These are phyloP conservation scores for Vachellia pachyceras DNA, from an alignment of 306 rosid species.

Conservation along the genomic window DNA sequence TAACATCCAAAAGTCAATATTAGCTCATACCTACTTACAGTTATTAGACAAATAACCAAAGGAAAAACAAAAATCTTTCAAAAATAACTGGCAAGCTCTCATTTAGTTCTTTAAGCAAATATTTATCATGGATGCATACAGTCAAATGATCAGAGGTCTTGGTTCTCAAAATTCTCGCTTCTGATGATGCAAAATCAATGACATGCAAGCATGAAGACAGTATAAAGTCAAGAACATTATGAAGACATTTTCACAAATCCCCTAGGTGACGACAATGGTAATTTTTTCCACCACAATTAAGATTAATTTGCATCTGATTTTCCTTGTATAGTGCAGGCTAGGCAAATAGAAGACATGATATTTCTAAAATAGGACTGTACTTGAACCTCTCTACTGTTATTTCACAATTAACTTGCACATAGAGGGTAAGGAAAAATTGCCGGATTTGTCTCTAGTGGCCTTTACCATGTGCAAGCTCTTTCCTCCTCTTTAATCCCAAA, in stretches of 20 bases:
- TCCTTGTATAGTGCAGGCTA: background rate
- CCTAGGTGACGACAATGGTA: background rate
- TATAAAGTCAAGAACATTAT: background rate
- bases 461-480: no score
- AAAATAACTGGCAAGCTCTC: background rate
- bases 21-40: background rate
- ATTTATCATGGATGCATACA: background rate
- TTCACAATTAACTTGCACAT: no score
- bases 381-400: background rate
- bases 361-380: conserved; percentile 3
- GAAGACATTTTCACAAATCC: conserved; percentile 9
- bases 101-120: background rate
- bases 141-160: conserved; percentile 9
- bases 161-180: conserved; percentile 1
- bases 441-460: no score
- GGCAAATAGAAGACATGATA: background rate
- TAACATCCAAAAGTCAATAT: background rate
- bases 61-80: background rate
- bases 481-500: no score
- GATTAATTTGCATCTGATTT: conserved; percentile 3
- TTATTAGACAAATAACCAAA: background rate
- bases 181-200: conserved; percentile 1
- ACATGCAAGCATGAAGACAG: background rate
- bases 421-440: no score
- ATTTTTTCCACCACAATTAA: conserved; percentile 1